A percentile compares a stretch with the other conserved stretches of the same genome.
Evolutionary conservation across 1,284 basidiomycete genomes (phyloP).

Genomic region (Moniliophthora roreri): DNA sequence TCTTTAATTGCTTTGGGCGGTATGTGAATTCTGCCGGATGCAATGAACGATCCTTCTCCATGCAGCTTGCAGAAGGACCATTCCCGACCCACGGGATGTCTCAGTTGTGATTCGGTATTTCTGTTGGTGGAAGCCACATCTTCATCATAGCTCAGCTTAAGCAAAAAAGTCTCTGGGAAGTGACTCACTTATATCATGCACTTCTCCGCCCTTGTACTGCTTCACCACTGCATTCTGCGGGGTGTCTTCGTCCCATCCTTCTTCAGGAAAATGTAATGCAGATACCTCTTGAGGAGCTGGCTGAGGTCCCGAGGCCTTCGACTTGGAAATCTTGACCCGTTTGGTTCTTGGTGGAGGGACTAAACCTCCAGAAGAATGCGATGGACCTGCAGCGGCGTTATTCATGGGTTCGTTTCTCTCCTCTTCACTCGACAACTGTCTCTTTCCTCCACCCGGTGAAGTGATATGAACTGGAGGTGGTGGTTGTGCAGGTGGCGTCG

Average conservation of each 20-base stretch:
- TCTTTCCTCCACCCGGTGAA: not conserved
- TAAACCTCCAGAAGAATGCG: not conserved
- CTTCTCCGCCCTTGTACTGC: conserved; percentile 10
- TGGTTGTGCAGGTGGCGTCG: no score
- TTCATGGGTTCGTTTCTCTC: not conserved
- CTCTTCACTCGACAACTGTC: not conserved
- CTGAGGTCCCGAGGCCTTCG: not conserved
- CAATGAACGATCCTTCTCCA: conserved; percentile 16
- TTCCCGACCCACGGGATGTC: conserved; percentile 5
- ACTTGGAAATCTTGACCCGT: not conserved
- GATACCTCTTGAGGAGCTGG: not conserved
- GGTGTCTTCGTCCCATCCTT: conserved; percentile 16
- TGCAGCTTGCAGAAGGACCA: conserved; percentile 16
- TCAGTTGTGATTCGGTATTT: conserved; percentile 2
- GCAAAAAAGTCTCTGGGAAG: not conserved
- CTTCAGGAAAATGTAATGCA: not conserved
- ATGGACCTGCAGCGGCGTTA: not conserved
- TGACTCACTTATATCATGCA: conserved; percentile 13
- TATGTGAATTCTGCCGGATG: conserved; percentile 16
- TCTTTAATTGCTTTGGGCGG: conserved; percentile 10
- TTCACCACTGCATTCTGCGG: conserved; percentile 12
- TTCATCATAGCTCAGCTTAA: not conserved
- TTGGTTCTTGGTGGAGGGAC: not conserved
- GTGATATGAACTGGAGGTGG: no score
- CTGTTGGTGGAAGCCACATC: conserved; percentile 14